Base-by-base conservation (phyloP, 169 alveolate species). In the Eimeria brunetti region DNA sequence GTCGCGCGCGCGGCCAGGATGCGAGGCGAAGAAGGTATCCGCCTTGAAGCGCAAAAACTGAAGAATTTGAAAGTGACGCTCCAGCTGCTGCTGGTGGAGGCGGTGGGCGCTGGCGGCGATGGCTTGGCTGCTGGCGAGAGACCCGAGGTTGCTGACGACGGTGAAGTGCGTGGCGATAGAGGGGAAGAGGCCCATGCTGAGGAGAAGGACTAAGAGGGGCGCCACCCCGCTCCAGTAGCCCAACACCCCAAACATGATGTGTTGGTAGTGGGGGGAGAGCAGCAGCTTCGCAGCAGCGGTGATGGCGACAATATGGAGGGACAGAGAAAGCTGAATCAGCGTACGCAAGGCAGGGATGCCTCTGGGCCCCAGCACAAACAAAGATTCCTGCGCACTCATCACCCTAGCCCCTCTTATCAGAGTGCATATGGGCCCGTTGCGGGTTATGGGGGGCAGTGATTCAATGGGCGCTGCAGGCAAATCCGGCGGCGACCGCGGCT, bases 221-320 rank as follows among this genome's bases (percentile, higher is more conserved):
- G 88, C 91, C 20, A 33, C 14, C 49, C 95, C 95, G 44, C 89
- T 91, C 95, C 95, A 91, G 75, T 80, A 78, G n/a, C 92, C 92
- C 75, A 80, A n/a, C 44, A 51, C 73, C n/a, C 56, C 92, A 36
- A 81, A 58, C 80, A 91, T 64, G 24, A 81, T 38, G 88, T 81
- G 92, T 91, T 91, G 90, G 30, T 58, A 81, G 75, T 81, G 92
- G 36, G 89, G 91, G 51, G 95, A 91, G 33, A 78, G 67, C 83
- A 91, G 86, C 92, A 91, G 71, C 89, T 91, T 91, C 90, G 86
- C 92, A 30, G 84, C 36, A 86, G 62, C 75, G 33, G 95, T 86
- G n/a, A 81, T 58, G 60, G 95, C 89, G 30, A 91, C 95, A 33
- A 91, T 76, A 27, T 91, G 95, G 36, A 62, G 85, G 67, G 88